Evolutionary conservation across 371 early-diverging fungal species (phyloP), one percentile per base, ranked within the genome.

Genomic region (Coemansia sp.): DNA sequence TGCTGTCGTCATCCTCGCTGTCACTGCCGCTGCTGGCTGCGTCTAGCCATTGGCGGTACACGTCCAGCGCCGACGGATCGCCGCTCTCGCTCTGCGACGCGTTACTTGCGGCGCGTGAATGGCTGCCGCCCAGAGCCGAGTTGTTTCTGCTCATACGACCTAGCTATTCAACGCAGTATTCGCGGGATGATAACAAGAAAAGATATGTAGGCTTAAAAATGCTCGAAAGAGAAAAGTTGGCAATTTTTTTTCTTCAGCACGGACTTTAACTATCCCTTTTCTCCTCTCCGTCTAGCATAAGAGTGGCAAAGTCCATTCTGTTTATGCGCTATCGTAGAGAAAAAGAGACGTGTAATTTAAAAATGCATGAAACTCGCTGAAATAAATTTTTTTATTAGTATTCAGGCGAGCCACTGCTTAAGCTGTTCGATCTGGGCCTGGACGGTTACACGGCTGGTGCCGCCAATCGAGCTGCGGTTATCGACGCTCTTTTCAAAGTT

Each of bases 401-500:
- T 41, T 48, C 36, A 69, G 16, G 53, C 50, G 56, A 92, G 77
- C 87, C 89, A 93, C 31, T 63, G 50, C 70, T 86, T 87, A 47
- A 97, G 77, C 65, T 76, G 76, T 30, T 80, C 72, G 56, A 95
- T 90, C 84, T 98, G 98, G 34, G 76, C 87, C 63, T 78, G 57
- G 9, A 96, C 94, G 33, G 91, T 86, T 42, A 70, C 80, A 39
- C 85, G 84, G 68, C 91, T 89, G 6, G 96, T 98, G 20, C 98
- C 98, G 42, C 98, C 98, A 39, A 87, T 81, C 6, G 93, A 88
- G 62, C 83, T 84, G 49, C 98, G 84, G 74, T 89, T 88, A 55
- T 98, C 94, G 40, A 95, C 88, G 76, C 92, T 90, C 52, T 81
- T 81, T 61, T 92, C 94, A 77, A 83, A 94, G 82, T 93, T 86